Evolutionary conservation across 73 alveolate species (phyloP), one percentile per base, ranked within the genome.

Genomic region (Paramecium primaurelia): DNA sequence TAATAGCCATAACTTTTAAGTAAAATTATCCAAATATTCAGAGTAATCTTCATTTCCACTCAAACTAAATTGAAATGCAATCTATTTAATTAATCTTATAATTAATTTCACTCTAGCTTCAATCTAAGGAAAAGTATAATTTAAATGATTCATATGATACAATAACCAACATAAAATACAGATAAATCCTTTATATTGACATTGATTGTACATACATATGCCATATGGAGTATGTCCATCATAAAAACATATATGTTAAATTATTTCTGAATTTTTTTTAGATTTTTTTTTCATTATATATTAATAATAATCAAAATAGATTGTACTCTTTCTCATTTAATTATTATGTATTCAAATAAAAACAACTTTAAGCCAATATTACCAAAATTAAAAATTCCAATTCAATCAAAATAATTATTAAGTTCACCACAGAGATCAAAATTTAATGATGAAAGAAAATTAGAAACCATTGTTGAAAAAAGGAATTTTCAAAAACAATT

Each of bases 381-480:
- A 32, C 84, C 84, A 8, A 28, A 34, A 64, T 34, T 64, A 28
- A 64, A 64, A 64, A 64, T 64, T 8, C 28, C 47, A 28, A 64
- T 12, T 14, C 22, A 64, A 8, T 14, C 51, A 14, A 28, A 34
- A 32, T 14, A 28, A 32, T 28, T 64, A 3, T 4, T 34, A 28
- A 12, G 10, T 34, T 64, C 84, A 3, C 47, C 84, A 28, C 9
- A 28, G 12, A 64, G 47, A 64, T 64, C 84, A 28, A 64, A 64
- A n/a, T 64, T 64, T 34, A 64, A 64, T 75, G 88, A 75, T 75
- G 88, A 75, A 38, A 16, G 60, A 38, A 75, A 75, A 75, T 42
- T 75, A 37, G 88, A 75, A 75, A 36, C 20, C 4, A 75, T 75
- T 16, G 32, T 75, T 16, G 88, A 75, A 10, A 42, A 36, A n/a